A percentile compares a stretch with the other conserved stretches of the same genome.
Conservation (phyloP, 228 moss, liverwort and hornwort species). For the Sphagnum magellanicum region DNA sequence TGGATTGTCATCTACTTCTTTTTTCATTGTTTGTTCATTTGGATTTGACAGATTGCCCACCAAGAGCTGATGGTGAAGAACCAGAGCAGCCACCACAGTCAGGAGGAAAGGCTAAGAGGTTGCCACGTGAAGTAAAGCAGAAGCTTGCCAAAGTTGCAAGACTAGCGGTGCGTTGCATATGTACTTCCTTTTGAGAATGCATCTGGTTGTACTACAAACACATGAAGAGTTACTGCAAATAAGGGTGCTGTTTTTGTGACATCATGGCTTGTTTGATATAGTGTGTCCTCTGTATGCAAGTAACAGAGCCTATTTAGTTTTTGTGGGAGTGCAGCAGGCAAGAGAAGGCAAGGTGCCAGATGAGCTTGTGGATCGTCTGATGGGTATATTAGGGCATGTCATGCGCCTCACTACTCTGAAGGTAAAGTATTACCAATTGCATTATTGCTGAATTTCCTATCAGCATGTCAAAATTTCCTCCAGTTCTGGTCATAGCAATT, state of each 20-base stretch:
- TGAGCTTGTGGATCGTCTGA: conserved; percentile 85
- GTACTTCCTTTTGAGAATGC: too few species aligned
- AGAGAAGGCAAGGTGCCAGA: conserved; percentile 94
- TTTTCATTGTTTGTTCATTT: too few species aligned
- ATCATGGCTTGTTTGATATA: too few species aligned
- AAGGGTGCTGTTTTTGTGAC: too few species aligned
- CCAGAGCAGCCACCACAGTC: conserved; percentile 58
- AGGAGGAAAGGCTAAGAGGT: conserved; percentile 79
- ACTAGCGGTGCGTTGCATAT: conserved; percentile 55
- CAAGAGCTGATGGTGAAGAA: conserved; percentile 66
- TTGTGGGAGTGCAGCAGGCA: conserved; percentile 54
- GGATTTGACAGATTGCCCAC: conserved; percentile 45
- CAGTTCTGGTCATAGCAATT: too few species aligned
- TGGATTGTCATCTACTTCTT: too few species aligned
- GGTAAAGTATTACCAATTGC: conserved; percentile 16
- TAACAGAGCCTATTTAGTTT: background rate
- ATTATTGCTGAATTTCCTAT: too few species aligned
- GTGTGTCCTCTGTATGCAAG: too few species aligned
- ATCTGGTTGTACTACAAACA: too few species aligned
- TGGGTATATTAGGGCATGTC: conserved; percentile 89
- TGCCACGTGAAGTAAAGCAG: conserved; percentile 91
- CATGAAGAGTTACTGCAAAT: too few species aligned
- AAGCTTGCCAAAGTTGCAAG: conserved; percentile 99
- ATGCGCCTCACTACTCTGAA: conserved; percentile 94
- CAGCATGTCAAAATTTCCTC: too few species aligned